Base-by-base conservation (phyloP, 2,329 filamentous ascomycete genomes). In the Lachnellula occidentalis region DNA sequence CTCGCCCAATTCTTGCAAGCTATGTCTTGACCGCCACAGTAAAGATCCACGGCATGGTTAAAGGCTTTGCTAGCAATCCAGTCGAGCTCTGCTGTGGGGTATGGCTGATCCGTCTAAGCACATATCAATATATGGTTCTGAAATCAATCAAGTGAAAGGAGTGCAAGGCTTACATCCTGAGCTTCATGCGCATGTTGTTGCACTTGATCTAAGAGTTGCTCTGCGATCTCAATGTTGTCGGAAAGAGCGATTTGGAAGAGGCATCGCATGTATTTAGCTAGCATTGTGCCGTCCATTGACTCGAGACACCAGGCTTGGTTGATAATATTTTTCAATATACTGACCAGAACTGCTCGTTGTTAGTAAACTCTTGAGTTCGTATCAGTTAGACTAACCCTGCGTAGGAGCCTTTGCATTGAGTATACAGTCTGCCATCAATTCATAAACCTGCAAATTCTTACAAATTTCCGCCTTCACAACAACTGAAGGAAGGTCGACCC, bases 201-300 rank as follows among this genome's bases (percentile, higher is more conserved):
- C 1, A 83, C 80, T 64, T 90, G 83, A n/a, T 83, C 78, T 7
- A 90, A 71, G 4, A 90, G 75, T 45, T 78, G 74, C 48, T 86
- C 73, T 9, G 82, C 80, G 15, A 83, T 70, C 0, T 69, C 69
- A 19, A 47, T 24, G 34, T 82, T 77, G 4, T 78, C 73, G 1
- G 79, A 73, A 0, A 91, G 71, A 0, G 86, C 79, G 1, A 83
- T 75, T 58, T 88, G 86, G 60, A 92, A 88, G 2, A 94, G 75
- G 62, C 88, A 91, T 1, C 89, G 82, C 45, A 92, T 80, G 74
- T 94, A 95, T 63, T 86, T 87, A 7, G 87, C 81, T 1, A 95
- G 74, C 61, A 82, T 84, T 1, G 69, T 66, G 4, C 76, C 74
- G 58, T 86, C 78, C 45, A 85, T 82, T 0, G 70, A 64, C 17